Base-by-base conservation (phyloP, 768 basidiomycete genomes). In the Strobilomyces confusus region DNA sequence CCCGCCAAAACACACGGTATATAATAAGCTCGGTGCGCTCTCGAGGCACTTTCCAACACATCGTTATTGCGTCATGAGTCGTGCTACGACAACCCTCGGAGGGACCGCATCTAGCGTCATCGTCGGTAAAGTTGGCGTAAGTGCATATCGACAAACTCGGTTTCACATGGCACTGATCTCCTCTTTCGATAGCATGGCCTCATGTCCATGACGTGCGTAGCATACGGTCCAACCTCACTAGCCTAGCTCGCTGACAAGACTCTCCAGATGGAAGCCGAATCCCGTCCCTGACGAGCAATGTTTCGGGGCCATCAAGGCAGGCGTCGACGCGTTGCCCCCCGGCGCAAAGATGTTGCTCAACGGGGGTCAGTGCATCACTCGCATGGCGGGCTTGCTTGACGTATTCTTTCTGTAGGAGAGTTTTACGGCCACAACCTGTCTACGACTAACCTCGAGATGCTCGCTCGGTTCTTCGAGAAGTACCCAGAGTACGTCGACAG, bases 221-320 rank as follows among this genome's bases (percentile, higher is more conserved):
- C 13, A 7, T 17, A 19, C 36, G 12, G 29, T 32, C 36, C 45
- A 23, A 8, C 19, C 40, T 44, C 1, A n/a, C 9, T 19, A 9
- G 41, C 2, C 3, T 5, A 40, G 19, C 44, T 49, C 36, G 2
- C 44, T 49, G 52, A 58, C 5, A 34, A 22, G 7, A 15, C 5
- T 44, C 15, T 42, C 2, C 53, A 72, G 72, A 22, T 80, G 76
- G 82, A 76, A 60, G 15, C 71, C 76, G 11, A 67, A 61, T 17
- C 72, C 74, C 11, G 67, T 76, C 32, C 69, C 80, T 2, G 84
- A 87, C 51, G 82, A 82, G 49, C 74, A 80, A 32, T 79, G 78
- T 9, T 86, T 88, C 55, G 80, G 77, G 20, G 72, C 81, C 2
- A 84, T 87, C 70, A 81, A 80, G 63, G 76, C 75, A 12, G 76